Evolutionary conservation across 352 stramenopile genomes (phyloP).

Genomic region (Phytophthora pisi): DNA sequence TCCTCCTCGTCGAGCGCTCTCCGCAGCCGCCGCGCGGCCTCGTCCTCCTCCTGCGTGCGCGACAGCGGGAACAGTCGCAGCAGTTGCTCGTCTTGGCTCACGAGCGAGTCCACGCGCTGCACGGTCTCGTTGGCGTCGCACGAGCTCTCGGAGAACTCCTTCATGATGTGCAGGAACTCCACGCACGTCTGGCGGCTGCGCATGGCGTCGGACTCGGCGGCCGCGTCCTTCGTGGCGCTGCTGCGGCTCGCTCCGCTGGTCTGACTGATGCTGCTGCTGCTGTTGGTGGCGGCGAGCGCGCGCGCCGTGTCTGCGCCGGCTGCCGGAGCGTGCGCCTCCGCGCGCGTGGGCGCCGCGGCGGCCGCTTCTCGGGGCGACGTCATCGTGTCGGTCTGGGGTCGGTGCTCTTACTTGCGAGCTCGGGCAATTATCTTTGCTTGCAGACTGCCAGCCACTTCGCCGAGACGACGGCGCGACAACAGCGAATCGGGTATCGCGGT

Average conservation of each 20-base stretch:
- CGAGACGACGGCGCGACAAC: slow-evolving; percentile 32
- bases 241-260: not conserved
- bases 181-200: slow-evolving; percentile 55
- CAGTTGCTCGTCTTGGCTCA: slow-evolving; percentile 63
- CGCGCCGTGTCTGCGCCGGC: slow-evolving; percentile 1
- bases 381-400: slow-evolving; percentile 33
- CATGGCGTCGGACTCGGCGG: slow-evolving; percentile 36
- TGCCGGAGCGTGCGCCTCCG: slow-evolving; percentile 16
- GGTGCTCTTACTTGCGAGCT: slow-evolving; percentile 31
- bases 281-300: not conserved
- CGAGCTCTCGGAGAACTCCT: slow-evolving; percentile 71
- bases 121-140: slow-evolving; percentile 68
- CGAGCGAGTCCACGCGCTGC: slow-evolving; percentile 69
- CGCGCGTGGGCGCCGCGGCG: slow-evolving; percentile 16
- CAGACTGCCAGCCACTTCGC: slow-evolving; percentile 33
- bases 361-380: slow-evolving; percentile 40
- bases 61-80: slow-evolving; percentile 58
- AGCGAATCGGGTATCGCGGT: slow-evolving; percentile 11
- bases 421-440: slow-evolving; percentile 46
- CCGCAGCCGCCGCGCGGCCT: slow-evolving; percentile 28
- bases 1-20: slow-evolving; percentile 31
- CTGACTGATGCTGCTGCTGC: not conserved
- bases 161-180: slow-evolving; percentile 80
- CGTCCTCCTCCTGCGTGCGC: slow-evolving; percentile 30
- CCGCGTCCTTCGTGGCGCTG: slow-evolving; percentile 25